Conservation (phyloP, 805 yeast species). For the Saccharomycopsis schoenii region DNA sequence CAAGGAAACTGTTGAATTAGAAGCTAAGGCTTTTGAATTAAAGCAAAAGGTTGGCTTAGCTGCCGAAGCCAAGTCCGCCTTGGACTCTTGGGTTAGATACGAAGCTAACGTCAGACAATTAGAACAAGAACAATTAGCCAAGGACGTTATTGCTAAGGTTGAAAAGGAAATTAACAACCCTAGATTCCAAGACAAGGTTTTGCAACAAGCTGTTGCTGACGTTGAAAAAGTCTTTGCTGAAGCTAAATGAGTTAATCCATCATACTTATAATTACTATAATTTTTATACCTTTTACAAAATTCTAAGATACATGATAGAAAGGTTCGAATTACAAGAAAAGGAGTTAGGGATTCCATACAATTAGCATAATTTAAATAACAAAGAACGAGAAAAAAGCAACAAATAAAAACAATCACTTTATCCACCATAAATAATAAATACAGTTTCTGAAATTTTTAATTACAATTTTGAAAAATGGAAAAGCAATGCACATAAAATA, state of each 20-base stretch:
- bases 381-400: too few species aligned
- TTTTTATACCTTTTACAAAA: background rate
- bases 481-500: background rate
- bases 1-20: conserved; percentile 92
- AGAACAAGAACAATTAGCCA: conserved; percentile 87
- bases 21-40: conserved; percentile 87
- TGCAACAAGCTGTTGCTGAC: conserved; percentile 86
- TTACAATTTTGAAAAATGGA: too few species aligned
- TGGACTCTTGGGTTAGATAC: conserved; percentile 98
- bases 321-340: background rate
- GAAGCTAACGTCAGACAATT: conserved; percentile 93
- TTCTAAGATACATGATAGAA: background rate
- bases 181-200: conserved; percentile 87
- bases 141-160: conserved; percentile 80
- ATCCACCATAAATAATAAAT: too few species aligned
- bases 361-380: too few species aligned
- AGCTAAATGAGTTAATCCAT: conserved; percentile 9
- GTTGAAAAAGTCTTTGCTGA: conserved; percentile 71
- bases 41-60: conserved; percentile 86
- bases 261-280: background rate
- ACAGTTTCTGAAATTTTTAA: too few species aligned
- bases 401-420: too few species aligned
- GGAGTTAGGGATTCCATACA: too few species aligned
- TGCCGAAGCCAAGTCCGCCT: conserved; percentile 83
- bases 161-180: conserved; percentile 75